Evolutionary conservation across 2,329 filamentous ascomycete genomes (phyloP).

Genomic region (Dactylellina sp.): DNA sequence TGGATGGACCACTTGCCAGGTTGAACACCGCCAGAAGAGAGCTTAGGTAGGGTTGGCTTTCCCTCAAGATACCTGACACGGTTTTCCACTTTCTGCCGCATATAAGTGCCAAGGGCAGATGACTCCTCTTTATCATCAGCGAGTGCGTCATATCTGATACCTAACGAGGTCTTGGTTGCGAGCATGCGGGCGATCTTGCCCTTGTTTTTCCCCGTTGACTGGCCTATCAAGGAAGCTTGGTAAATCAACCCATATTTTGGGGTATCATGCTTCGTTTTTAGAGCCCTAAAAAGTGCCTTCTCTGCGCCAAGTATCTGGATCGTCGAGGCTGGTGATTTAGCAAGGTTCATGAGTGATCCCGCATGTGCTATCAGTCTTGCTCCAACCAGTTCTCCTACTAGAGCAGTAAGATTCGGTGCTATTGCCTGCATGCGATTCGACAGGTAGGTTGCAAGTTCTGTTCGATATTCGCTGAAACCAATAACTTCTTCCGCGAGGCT

Average conservation of each 20-base stretch:
- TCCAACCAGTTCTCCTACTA: constrained; percentile 92
- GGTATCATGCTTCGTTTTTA: constrained; percentile 99
- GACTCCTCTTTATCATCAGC: constrained; percentile 92
- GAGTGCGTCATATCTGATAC: constrained; percentile 90
- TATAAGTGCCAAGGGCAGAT: constrained; percentile 79
- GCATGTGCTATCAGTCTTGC: constrained; percentile 94
- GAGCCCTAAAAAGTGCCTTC: constrained; percentile 96
- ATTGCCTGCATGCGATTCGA: constrained; percentile 95
- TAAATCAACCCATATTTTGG: constrained; percentile 98
- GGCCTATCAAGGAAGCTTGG: constrained; percentile 91
- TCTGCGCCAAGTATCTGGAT: constrained; percentile 98
- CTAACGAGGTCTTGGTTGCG: constrained; percentile 90
- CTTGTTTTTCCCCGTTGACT: constrained; percentile 98
- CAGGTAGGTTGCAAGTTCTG: constrained; percentile 87
- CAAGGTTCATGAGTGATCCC: constrained; percentile 91
- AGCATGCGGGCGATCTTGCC: constrained; percentile 98
- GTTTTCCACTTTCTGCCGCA: constrained; percentile 79
- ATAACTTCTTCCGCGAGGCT: constrained; percentile 93
- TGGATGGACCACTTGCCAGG: constrained; percentile 90
- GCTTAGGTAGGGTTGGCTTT: constrained; percentile 84
- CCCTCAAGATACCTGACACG: constrained; percentile 84
- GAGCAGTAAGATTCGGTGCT: constrained; percentile 91
- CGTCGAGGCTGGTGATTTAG: constrained; percentile 93
- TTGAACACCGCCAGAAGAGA: constrained; percentile 78
- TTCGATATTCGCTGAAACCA: constrained; percentile 88